Percentiles rank a stretch among this genome's conserved stretches.
phyloP scores from a whole-genome alignment of 2,329 filamentous ascomycete species.

The Penicillium paneum region DNA sequence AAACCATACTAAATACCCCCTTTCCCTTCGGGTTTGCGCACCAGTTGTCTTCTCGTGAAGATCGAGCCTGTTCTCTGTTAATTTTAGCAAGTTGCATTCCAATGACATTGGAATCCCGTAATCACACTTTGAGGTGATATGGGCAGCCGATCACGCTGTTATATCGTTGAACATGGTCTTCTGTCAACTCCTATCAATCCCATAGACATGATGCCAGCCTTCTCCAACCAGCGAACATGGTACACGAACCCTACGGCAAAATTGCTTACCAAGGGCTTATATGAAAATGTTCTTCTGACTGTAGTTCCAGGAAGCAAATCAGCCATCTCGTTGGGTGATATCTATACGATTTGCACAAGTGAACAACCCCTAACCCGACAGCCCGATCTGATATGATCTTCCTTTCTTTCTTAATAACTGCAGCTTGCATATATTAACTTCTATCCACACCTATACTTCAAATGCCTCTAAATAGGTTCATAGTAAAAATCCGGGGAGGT shows the following conservation, averaged over 20 bases:
- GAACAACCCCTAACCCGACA: not conserved
- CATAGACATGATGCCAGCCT: not conserved
- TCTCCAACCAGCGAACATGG: not conserved
- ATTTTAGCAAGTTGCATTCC: not conserved
- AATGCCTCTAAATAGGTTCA: not conserved
- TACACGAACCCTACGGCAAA: no score
- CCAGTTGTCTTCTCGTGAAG: not conserved
- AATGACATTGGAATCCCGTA: not conserved
- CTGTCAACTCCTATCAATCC: not conserved
- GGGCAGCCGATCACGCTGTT: not conserved
- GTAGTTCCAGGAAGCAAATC: not conserved
- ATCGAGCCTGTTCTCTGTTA: not conserved
- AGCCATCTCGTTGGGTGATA: not conserved
- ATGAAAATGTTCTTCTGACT: not conserved
- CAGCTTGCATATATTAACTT: not conserved
- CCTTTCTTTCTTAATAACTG: not conserved
- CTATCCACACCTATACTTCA: not conserved
- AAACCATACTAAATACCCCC: not conserved
- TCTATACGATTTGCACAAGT: not conserved
- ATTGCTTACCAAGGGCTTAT: no score
- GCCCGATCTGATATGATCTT: not conserved
- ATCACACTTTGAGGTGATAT: not conserved
- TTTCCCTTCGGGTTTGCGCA: no score
- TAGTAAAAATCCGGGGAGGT: constrained; percentile 10
- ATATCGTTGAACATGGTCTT: not conserved